These are phyloP conservation scores for Fragaria iinumae DNA, from an alignment of 306 rosid genomes.

Conservation along the genomic window DNA sequence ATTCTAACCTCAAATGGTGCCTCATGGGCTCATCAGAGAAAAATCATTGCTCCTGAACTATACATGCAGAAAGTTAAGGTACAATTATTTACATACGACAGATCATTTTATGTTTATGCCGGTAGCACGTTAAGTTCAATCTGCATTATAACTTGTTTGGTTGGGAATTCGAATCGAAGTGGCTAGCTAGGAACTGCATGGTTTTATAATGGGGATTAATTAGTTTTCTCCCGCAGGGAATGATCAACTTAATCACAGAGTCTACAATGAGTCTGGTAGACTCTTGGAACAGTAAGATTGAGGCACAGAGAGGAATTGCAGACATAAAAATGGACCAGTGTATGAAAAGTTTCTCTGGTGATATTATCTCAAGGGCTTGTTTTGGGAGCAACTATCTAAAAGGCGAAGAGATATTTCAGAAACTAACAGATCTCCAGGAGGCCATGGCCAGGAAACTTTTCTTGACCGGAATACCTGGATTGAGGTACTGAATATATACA, in stretches of 20 bases:
- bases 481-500: constrained; percentile 2
- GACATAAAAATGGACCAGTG: constrained; percentile 8
- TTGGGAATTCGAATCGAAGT: neutral
- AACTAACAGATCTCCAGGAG: constrained; percentile 13
- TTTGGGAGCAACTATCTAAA: constrained; percentile 17
- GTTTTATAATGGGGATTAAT: too few relatives aligned
- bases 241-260: constrained; percentile 16
- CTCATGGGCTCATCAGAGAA: constrained; percentile 42
- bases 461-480: neutral
- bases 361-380: constrained; percentile 28
- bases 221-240: constrained; percentile 2
- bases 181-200: too few relatives aligned
- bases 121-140: too few relatives aligned
- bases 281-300: neutral
- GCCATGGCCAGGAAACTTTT: constrained; percentile 17
- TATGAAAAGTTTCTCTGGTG: constrained; percentile 20
- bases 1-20: constrained; percentile 42
- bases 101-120: too few relatives aligned
- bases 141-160: neutral
- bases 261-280: constrained; percentile 2
- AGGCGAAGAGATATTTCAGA: constrained; percentile 22
- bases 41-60: constrained; percentile 45
- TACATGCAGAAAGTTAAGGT: constrained; percentile 57
- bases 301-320: constrained; percentile 1
- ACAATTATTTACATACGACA: neutral